A percentile compares a stretch with the other conserved stretches of the same genome.
Evolutionary conservation across 352 stramenopile species (phyloP).

Genomic region (Pythium aquatile): DNA sequence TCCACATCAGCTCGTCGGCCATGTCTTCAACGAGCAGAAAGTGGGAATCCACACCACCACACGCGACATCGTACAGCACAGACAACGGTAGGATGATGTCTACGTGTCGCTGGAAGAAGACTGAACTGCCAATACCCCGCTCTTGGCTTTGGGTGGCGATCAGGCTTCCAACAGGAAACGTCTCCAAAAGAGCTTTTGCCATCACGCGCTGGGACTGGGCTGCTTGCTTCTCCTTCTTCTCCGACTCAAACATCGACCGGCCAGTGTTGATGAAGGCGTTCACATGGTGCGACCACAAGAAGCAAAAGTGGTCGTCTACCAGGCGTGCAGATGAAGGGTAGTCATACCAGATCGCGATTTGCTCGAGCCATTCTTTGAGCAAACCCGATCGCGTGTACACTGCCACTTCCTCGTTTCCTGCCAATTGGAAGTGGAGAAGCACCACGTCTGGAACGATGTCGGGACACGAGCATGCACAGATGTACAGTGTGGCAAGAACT

Average conservation of each 20-base stretch:
- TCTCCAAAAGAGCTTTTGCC: conserved; percentile 18
- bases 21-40: conserved; percentile 26
- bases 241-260: conserved; percentile 25
- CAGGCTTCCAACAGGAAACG: conserved; percentile 17
- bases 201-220: background rate
- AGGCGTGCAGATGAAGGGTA: conserved; percentile 44
- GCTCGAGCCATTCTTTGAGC: conserved; percentile 41
- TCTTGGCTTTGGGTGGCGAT: background rate
- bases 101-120: conserved; percentile 11
- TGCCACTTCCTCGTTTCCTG: conserved; percentile 28
- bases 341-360: conserved; percentile 45
- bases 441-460: conserved; percentile 52
- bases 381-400: conserved; percentile 38
- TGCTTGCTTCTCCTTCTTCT: conserved; percentile 20
- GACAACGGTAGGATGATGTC: conserved; percentile 26
- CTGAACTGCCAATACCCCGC: background rate
- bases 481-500: conserved; percentile 55
- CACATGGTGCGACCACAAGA: conserved; percentile 44
- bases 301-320: conserved; percentile 66
- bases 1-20: conserved; percentile 7
- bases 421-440: conserved; percentile 48
- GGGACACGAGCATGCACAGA: conserved; percentile 64
- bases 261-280: conserved; percentile 10
- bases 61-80: conserved; percentile 24
- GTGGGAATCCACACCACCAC: background rate